Conservation (phyloP, 371 early-diverging fungal species). For the Capillidium heterosporum region DNA sequence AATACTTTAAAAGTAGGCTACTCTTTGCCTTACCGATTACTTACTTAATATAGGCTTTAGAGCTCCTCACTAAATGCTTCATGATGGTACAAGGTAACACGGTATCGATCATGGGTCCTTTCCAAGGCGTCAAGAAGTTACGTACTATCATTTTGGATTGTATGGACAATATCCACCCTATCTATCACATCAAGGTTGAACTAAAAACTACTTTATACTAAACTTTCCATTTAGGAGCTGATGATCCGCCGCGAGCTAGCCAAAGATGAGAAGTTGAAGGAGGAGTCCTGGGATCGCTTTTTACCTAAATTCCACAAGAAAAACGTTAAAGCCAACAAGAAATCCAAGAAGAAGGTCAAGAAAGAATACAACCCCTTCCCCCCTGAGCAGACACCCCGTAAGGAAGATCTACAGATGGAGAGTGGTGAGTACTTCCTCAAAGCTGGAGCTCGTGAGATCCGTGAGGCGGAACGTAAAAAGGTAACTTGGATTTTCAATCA, state of each 20-base stretch:
- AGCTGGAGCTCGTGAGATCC: slow-evolving; percentile 33
- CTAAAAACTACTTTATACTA: background rate
- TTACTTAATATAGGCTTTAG: slow-evolving; percentile 49
- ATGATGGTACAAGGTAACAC: slow-evolving; percentile 97
- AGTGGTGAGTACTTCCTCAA: slow-evolving; percentile 91
- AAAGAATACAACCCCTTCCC: slow-evolving; percentile 80
- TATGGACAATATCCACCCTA: slow-evolving; percentile 98
- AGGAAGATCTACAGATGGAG: slow-evolving; percentile 80
- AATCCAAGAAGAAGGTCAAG: slow-evolving; percentile 26
- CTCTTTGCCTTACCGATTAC: background rate
- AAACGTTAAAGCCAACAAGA: slow-evolving; percentile 61
- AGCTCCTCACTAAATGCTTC: slow-evolving; percentile 91
- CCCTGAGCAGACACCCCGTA: slow-evolving; percentile 68
- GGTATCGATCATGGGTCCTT: slow-evolving; percentile 87
- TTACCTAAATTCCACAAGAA: slow-evolving; percentile 95
- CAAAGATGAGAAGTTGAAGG: slow-evolving; percentile 86
- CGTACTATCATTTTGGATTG: slow-evolving; percentile 88
- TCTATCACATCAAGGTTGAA: slow-evolving; percentile 91
- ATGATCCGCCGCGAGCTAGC: slow-evolving; percentile 98
- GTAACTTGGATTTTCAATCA: slow-evolving; percentile 8
- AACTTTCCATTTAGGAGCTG: slow-evolving; percentile 40
- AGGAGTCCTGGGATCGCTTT: slow-evolving; percentile 97
- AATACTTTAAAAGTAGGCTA: slow-evolving; percentile 71
- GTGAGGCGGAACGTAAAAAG: slow-evolving; percentile 41
- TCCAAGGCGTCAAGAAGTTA: slow-evolving; percentile 79